Evolutionary conservation across 176 grass and related monocot genomes (phyloP).

Genomic region (Oryza meridionalis): DNA sequence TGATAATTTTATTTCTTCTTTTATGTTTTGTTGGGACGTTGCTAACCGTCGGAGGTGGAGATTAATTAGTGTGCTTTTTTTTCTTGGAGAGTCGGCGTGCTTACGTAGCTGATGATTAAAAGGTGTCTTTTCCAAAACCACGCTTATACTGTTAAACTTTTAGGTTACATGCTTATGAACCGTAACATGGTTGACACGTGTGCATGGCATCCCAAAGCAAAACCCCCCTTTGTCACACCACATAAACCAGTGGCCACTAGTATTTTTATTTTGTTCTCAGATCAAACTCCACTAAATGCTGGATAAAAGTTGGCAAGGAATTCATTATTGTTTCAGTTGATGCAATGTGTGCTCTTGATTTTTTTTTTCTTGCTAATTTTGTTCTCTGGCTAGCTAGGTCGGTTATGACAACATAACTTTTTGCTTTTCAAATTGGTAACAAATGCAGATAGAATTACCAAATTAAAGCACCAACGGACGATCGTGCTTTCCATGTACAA

Average conservation of each 20-base stretch:
- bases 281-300: slow-evolving; percentile 46
- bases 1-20: not conserved
- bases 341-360: slow-evolving; percentile 11
- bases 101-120: slow-evolving; percentile 43
- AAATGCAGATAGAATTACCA: not conserved
- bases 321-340: slow-evolving; percentile 34
- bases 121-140: not conserved
- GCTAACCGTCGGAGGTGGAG: slow-evolving; percentile 53
- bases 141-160: slow-evolving; percentile 32
- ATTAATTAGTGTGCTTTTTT: slow-evolving; percentile 28
- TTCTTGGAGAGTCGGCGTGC: slow-evolving; percentile 4
- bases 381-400: slow-evolving; percentile 1
- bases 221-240: not conserved
- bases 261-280: slow-evolving; percentile 23
- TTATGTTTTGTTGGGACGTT: slow-evolving; percentile 33
- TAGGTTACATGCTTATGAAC: slow-evolving; percentile 23
- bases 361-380: not conserved
- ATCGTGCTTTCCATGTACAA: not conserved
- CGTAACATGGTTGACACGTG: slow-evolving; percentile 43
- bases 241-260: slow-evolving; percentile 37
- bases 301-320: slow-evolving; percentile 35
- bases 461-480: not conserved
- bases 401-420: slow-evolving; percentile 5
- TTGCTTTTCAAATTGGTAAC: not conserved
- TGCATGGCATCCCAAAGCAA: not conserved